phyloP scores from a whole-genome alignment of 2,329 filamentous ascomycete species.

The Helicocarpus griseus region DNA sequence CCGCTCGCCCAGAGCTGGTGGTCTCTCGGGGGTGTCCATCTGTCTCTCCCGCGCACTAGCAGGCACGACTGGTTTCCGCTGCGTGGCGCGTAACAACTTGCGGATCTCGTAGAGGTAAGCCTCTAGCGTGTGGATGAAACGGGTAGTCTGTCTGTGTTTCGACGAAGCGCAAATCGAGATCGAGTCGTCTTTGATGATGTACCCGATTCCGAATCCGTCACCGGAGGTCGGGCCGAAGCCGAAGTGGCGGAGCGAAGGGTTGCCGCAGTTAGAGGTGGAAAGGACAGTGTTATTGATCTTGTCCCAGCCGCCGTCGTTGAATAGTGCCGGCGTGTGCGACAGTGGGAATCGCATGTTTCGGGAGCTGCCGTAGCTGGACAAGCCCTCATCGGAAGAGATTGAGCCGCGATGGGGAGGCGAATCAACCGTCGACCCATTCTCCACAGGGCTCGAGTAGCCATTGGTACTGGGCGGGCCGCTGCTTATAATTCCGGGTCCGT shows the following conservation, averaged over 20 bases:
- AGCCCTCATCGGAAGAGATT: conserved; percentile 32
- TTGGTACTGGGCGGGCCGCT: conserved; percentile 41
- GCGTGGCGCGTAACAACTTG: conserved; percentile 65
- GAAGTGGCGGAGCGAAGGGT: conserved; percentile 87
- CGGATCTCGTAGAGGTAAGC: conserved; percentile 85
- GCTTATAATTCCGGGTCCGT: conserved; percentile 48
- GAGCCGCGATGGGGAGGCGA: conserved; percentile 25
- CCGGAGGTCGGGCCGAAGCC: conserved; percentile 91
- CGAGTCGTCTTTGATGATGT: conserved; percentile 93
- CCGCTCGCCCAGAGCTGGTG: conserved; percentile 23
- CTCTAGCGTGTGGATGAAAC: conserved; percentile 83
- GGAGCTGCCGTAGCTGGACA: conserved; percentile 43
- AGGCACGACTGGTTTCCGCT: conserved; percentile 38
- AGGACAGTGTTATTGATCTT: conserved; percentile 89
- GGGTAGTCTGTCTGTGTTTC: conserved; percentile 86
- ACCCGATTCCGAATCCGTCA: conserved; percentile 93
- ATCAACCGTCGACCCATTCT: conserved; percentile 19
- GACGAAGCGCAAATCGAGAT: conserved; percentile 87
- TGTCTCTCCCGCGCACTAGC: conserved; percentile 49
- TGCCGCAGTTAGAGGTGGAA: conserved; percentile 97
- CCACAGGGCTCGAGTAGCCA: conserved; percentile 53
- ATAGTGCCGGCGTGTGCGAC: conserved; percentile 58
- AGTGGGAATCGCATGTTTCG: conserved; percentile 38
- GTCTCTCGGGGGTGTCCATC: conserved; percentile 41
- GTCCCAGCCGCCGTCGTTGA: conserved; percentile 85